Percentiles rank a stretch among this genome's conserved stretches.
Conservation (phyloP, 257 asterid genomes). For the Scutellaria galericulata region DNA sequence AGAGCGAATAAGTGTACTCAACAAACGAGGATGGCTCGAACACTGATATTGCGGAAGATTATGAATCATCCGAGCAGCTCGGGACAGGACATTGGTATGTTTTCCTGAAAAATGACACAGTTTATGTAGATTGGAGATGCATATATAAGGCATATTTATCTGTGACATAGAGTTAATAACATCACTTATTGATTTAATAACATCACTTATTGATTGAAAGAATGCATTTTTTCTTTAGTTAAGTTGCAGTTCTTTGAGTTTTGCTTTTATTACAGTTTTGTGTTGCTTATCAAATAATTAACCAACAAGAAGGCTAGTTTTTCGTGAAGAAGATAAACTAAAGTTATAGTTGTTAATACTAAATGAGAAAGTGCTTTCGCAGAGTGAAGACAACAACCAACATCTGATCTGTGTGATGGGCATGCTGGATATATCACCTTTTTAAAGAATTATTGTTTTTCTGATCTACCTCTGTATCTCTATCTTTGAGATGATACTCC, state of each 20-base stretch:
- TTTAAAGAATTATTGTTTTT: neutral
- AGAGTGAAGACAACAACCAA: constrained; percentile 22
- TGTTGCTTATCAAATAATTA: neutral
- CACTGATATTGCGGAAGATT: constrained; percentile 63
- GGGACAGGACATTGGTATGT: constrained; percentile 53
- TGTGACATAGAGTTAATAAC: constrained; percentile 18
- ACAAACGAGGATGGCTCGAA: constrained; percentile 66
- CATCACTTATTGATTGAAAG: constrained; percentile 21
- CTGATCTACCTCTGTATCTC: neutral
- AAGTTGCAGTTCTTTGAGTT: neutral
- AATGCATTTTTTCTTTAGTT: constrained; percentile 8
- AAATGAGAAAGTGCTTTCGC: neutral
- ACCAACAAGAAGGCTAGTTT: neutral
- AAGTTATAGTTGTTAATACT: neutral
- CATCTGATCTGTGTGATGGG: neutral
- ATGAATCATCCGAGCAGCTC: constrained; percentile 57
- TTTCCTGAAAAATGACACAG: constrained; percentile 32
- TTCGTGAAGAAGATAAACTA: constrained; percentile 4
- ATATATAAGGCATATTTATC: neutral
- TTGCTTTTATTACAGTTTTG: neutral
- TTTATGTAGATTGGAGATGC: constrained; percentile 8
- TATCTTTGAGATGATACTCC: neutral
- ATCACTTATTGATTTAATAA: constrained; percentile 20
- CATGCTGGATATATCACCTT: neutral
- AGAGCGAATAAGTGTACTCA: constrained; percentile 66